Percentiles rank a stretch among this genome's conserved stretches.
Evolutionary conservation across 495 filamentous ascomycete genomes (phyloP).

Genomic region (Astrothelium macrocarpum): DNA sequence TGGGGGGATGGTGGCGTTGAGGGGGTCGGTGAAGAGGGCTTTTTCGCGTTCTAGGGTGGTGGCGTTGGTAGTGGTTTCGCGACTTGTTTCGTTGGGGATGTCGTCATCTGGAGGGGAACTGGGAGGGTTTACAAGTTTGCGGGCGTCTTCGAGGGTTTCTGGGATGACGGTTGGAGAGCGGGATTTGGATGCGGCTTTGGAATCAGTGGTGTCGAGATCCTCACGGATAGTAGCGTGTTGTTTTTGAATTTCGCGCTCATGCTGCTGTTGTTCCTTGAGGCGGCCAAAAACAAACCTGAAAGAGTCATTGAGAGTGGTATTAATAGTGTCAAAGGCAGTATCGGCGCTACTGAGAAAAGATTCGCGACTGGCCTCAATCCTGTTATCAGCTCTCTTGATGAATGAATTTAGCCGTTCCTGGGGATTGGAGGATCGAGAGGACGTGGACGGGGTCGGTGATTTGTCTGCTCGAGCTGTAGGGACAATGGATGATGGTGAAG

Average conservation of each 20-base stretch:
- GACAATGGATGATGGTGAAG: constrained; percentile 12
- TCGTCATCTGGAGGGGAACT: constrained; percentile 41
- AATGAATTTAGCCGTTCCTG: constrained; percentile 53
- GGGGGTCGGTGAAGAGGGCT: constrained; percentile 20
- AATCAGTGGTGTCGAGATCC: background rate
- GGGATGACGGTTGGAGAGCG: constrained; percentile 47
- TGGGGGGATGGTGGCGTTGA: constrained; percentile 23
- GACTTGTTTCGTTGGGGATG: constrained; percentile 33
- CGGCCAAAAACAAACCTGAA: constrained; percentile 92
- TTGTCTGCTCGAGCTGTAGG: background rate
- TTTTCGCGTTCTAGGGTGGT: constrained; percentile 21
- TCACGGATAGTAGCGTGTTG: background rate
- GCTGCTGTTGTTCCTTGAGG: constrained; percentile 54
- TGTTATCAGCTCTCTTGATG: constrained; percentile 70
- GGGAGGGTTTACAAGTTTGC: constrained; percentile 73
- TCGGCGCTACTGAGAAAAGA: constrained; percentile 79
- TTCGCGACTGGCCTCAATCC: constrained; percentile 66
- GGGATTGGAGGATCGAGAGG: constrained; percentile 31
- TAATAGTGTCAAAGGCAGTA: constrained; percentile 80
- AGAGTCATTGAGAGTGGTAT: constrained; percentile 75
- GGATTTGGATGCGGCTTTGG: background rate
- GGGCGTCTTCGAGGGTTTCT: constrained; percentile 84
- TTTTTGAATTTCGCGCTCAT: constrained; percentile 34
- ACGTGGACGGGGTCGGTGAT: background rate
- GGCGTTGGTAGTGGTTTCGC: constrained; percentile 31